Base-by-base conservation (phyloP, 805 yeast genomes). In the Kodamaea neixiangensis region DNA sequence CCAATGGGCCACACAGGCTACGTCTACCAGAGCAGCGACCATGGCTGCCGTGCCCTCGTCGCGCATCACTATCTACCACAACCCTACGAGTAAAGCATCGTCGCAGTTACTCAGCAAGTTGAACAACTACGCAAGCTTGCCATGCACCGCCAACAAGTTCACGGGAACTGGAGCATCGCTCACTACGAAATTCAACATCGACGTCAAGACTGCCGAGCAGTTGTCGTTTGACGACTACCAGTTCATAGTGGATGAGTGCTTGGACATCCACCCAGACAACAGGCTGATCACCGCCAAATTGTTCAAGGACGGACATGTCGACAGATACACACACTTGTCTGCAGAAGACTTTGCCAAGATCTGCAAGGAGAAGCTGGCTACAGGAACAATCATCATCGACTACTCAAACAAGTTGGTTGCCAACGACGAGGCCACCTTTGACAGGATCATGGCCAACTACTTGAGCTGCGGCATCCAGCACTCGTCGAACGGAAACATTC, bases 321-420 rank as follows among this genome's bases (percentile, higher is more conserved):
- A 57, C 53, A 56, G 55, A 48, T 57, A 57, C 55, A 58, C 60
- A 3, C 57, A 53, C 53, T 57, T n/a, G 52, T 58, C 64, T 9
- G 60, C 56, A 25, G 54, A 58, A 22, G 58, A 58, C 53, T 53
- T 56, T 48, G 56, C 54, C 29, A 62, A 59, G 50, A 22, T 48
- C 21, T 48, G 51, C 45, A 44, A 20, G 19, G 51, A 52, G 33
- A 55, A 60, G 39, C 52, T 53, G 46, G 34, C 49, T 17, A 44
- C 48, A 40, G 48, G 54, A 35, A 66, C 68, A 7, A 58, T 64
- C 44, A 62, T 82, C 14, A 85, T 84, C 13, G 87, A 84, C 64
- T 84, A 88, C 87, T 81, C 79, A 55, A 74, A 81, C 56, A 75
- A 77, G 46, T 60, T 72, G 61, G 68, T 82, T 19, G 87, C 88